Evolutionary conservation across 352 stramenopile genomes (phyloP).

Genomic region (Phytophthora quininea): DNA sequence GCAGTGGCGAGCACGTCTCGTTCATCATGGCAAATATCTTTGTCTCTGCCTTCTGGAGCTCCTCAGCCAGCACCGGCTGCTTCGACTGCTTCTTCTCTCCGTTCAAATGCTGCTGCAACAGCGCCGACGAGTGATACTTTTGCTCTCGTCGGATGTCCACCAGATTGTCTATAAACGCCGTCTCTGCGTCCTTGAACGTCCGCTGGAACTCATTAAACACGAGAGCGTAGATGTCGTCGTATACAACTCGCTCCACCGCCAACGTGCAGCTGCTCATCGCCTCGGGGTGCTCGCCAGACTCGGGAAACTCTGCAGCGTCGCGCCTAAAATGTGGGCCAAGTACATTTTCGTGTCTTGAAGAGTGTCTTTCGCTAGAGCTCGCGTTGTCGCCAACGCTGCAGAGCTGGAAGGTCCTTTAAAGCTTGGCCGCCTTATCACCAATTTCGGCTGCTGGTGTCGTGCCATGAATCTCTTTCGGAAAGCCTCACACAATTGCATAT

Average conservation of each 20-base stretch:
- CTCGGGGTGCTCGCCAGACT: constrained; percentile 57
- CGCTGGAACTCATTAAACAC: constrained; percentile 63
- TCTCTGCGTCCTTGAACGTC: constrained; percentile 50
- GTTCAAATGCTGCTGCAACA: constrained; percentile 22
- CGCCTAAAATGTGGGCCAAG: constrained; percentile 57
- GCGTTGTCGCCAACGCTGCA: constrained; percentile 7
- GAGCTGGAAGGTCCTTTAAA: constrained; percentile 16
- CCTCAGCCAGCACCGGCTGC: constrained; percentile 28
- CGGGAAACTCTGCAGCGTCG: constrained; percentile 67
- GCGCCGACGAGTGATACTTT: constrained; percentile 35
- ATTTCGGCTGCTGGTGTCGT: constrained; percentile 25
- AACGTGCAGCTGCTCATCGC: constrained; percentile 54
- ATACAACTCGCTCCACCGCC: constrained; percentile 68
- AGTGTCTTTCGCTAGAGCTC: constrained; percentile 43
- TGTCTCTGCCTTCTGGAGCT: constrained; percentile 50
- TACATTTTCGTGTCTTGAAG: constrained; percentile 79
- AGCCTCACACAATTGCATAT: constrained; percentile 53
- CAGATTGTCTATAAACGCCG: constrained; percentile 53
- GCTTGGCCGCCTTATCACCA: constrained; percentile 16
- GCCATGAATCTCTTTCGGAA: constrained; percentile 47
- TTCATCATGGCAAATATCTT: constrained; percentile 57
- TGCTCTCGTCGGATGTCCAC: constrained; percentile 57
- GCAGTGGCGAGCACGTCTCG: constrained; percentile 51
- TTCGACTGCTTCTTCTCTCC: constrained; percentile 2
- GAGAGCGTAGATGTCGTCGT: constrained; percentile 65